These are phyloP conservation scores for Forsythia viridissima DNA, from an alignment of 257 asterid species.

Conservation along the genomic window DNA sequence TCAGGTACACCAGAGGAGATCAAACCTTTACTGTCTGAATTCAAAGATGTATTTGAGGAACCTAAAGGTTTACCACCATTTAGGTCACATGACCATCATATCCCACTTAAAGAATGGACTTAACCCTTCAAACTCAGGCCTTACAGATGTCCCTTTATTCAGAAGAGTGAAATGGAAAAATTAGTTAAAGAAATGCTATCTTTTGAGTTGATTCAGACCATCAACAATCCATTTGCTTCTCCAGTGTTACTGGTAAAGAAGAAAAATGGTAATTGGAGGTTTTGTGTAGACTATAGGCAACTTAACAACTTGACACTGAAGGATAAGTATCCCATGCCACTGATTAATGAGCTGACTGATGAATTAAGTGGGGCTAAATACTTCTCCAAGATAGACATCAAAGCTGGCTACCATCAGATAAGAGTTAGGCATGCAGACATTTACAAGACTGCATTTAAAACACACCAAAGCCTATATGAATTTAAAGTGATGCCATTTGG, in stretches of 20 bases:
- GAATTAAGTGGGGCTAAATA: no score
- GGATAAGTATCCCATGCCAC: conserved; percentile 14
- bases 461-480: not conserved
- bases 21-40: not conserved
- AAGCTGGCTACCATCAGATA: not conserved
- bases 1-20: not conserved
- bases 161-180: conserved; percentile 4
- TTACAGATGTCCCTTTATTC: not conserved
- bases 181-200: not conserved
- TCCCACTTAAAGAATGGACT: not conserved
- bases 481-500: no score
- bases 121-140: not conserved
- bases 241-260: conserved; percentile 1
- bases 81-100: not conserved
- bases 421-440: not conserved
- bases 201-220: not conserved
- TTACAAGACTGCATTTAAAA: not conserved
- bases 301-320: not conserved
- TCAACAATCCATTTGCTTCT: not conserved
- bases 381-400: no score
- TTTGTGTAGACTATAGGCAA: no score
- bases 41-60: not conserved
- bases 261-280: not conserved
- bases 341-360: not conserved
- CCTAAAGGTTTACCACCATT: not conserved